Base-by-base conservation (phyloP, 768 basidiomycete species). In the Naganishia randhawae region DNA sequence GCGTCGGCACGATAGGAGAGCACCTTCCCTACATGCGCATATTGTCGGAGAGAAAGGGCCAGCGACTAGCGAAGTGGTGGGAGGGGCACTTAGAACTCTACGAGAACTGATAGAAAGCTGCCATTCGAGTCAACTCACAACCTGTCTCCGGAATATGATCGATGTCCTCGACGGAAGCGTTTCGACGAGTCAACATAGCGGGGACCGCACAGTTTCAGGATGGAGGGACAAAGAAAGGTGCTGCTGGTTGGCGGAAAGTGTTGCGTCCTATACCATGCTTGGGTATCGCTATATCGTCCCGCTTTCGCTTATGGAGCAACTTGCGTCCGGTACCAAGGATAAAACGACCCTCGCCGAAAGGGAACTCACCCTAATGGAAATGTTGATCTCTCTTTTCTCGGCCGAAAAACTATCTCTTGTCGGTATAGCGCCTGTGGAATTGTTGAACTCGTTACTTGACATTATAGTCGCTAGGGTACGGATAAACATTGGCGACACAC, bases 271-370 rank as follows among this genome's bases (percentile, higher is more conserved):
- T 89, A 85, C 90, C 6, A 91, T 90, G 75, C 91, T 94, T 71
- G 94, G 94, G 76, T 94, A 94, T 79, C 89, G 94, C 29, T 95
- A 90, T 74, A 89, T 88, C 29, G 86, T 96, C 8, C 91, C 93
- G 2, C 90, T 91, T 0, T 85, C 87, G 76, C 82, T 95, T 3
- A 86, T 95, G 14, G 92, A 94, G 74, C 84, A 85, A 29, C 84
- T 96, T 4, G 82, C 87, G 25, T 84, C 85, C 69, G 81, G 87
- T 64, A 54, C 71, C 9, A 73, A 76, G 53, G 32, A 73, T 6
- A 19, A 35, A 13, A 29, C 27, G 13, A 42, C 68, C 3, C 63
- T 73, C 0, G 71, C 71, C 4, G 25, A 65, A 0, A 73, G 75
- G 50, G 88, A 89, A 54, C 82, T 80, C 54, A 83, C 90, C 0